Conservation (phyloP, 441 rosid species). For the Manihot esculenta region DNA sequence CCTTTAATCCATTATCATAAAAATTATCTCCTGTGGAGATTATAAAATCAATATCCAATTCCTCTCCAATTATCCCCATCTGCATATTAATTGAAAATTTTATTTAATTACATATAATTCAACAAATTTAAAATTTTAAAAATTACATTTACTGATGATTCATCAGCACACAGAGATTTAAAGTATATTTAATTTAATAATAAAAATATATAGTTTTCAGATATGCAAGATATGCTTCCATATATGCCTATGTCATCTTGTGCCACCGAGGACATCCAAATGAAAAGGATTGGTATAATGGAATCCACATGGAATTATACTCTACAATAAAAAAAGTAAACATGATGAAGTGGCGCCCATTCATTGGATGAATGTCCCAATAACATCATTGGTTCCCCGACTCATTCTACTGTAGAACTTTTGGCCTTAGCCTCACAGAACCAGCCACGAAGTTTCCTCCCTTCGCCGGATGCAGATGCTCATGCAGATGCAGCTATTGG, state of each 20-base stretch:
- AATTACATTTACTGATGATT: too few species aligned
- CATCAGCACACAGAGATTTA: too few species aligned
- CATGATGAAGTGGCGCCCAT: not conserved
- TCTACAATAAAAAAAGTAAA: not conserved
- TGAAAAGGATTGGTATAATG: not conserved
- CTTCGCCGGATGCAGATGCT: too few species aligned
- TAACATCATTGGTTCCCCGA: not conserved
- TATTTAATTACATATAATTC: too few species aligned
- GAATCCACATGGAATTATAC: constrained; percentile 8
- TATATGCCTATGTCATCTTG: too few species aligned
- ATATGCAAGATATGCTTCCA: too few species aligned
- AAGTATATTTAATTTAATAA: not conserved
- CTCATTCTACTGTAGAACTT: not conserved
- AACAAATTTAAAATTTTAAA: too few species aligned
- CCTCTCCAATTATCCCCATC: constrained; percentile 29
- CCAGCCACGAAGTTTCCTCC: not conserved
- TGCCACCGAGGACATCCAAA: not conserved
- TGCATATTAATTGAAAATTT: too few species aligned
- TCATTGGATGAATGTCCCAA: not conserved
- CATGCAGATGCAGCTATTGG: too few species aligned
- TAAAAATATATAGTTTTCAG: too few species aligned
- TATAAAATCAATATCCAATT: constrained; percentile 25
- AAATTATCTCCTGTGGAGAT: constrained; percentile 27
- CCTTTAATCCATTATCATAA: constrained; percentile 23
- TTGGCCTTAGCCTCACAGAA: not conserved